Base-by-base conservation (phyloP, 345 rosid species). In the Gossypium sturtianum region DNA sequence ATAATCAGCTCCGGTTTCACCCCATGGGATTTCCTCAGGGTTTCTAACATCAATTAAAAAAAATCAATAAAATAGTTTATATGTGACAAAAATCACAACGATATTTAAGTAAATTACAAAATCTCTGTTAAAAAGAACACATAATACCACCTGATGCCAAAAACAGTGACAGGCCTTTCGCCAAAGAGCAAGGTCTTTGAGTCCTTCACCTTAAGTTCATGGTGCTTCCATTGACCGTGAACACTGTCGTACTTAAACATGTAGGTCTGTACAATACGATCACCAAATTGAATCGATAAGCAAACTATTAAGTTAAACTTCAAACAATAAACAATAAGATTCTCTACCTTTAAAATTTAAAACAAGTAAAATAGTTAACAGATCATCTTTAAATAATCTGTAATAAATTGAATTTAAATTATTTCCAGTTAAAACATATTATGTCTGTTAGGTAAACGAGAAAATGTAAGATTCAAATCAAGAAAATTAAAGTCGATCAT, bases 21-120 rank as follows among this genome's bases (percentile, higher is more conserved):
- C 87, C 93, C 93, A 89, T 44, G 93, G 90, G 71, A 87, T 89
- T 73, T 89, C 93, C 75, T 87, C 93, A 2, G 90, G 93, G 68
- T 89, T 89, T 62, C 93, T 89, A 57, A 44, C 25, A 29, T 44
- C 19, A 61, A 12, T 51, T 4, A 59, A 10, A 56, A 60, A 44
- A 29, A 70, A 15, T 45, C 34, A 12, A 9, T 9, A 25, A 17
- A 48, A 58, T 7, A 47, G 22, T 20, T 38, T 2, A 15, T 41
- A 69, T 2, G 0, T 1, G 12, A 17, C 65, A 53, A 56, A 16
- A 29, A 2, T 16, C 15, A 9, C 61, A 1, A 34, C 29, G 45
- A 7, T n/a, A 4, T 11, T 34, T 62, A 6, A 77, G 44, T 12
- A 0, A 2, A 13, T 7, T 45, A 13, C 9, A 45, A 45, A 22